Evolutionary conservation across 225 moss, liverwort and hornwort genomes (phyloP).

Genomic region (Ulota crispa): DNA sequence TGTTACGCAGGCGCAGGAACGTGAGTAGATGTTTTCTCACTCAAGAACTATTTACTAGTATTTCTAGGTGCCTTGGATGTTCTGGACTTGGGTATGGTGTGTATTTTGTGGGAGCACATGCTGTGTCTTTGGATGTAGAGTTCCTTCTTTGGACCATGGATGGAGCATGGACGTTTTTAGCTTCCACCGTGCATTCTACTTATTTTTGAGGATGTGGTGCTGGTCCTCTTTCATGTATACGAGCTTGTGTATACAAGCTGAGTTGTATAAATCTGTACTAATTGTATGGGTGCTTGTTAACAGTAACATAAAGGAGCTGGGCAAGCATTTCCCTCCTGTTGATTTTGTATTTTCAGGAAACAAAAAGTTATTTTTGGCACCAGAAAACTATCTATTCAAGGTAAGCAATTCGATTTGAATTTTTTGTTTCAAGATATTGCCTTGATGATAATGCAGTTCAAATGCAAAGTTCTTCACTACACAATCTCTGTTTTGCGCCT

Average conservation of each 20-base stretch:
- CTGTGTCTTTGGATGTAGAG: not conserved
- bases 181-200: not conserved
- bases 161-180: not conserved
- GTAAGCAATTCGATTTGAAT: constrained; percentile 29
- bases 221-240: not conserved
- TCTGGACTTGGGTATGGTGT: not conserved
- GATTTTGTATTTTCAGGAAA: constrained; percentile 74
- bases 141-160: not conserved
- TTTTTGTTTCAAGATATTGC: constrained; percentile 6
- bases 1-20: constrained; percentile 91
- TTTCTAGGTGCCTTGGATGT: not conserved
- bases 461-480: not conserved
- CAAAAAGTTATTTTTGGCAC: constrained; percentile 67
- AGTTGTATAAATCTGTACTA: not conserved
- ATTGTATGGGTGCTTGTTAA: constrained; percentile 26
- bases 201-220: not conserved
- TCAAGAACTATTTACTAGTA: not conserved
- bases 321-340: constrained; percentile 77
- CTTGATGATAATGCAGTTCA: not conserved
- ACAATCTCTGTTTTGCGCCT: constrained; percentile 3
- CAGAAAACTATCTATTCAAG: constrained; percentile 97
- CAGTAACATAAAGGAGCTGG: constrained; percentile 68
- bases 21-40: constrained; percentile 40
- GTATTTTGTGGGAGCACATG: not conserved
- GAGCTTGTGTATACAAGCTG: not conserved